phyloP scores from a whole-genome alignment of 2,329 filamentous ascomycete species.

The Claviceps africana region DNA sequence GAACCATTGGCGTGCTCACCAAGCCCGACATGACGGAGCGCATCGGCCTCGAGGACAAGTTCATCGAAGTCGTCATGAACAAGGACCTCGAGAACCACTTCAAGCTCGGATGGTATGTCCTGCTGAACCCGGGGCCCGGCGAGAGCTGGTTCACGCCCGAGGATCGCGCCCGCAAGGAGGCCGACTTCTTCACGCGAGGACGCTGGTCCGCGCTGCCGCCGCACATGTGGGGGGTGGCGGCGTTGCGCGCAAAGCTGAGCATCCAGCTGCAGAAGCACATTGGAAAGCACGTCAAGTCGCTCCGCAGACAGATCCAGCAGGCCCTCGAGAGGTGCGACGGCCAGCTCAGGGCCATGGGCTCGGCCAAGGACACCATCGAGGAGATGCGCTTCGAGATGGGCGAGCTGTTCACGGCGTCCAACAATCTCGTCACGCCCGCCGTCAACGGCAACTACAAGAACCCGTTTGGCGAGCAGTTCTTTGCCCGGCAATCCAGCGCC shows the following conservation, averaged over 20 bases:
- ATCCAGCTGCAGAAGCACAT: slow-evolving; percentile 37
- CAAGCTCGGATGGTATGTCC: slow-evolving; percentile 37
- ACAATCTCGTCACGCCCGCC: slow-evolving; percentile 39
- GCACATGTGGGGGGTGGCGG: slow-evolving; percentile 31
- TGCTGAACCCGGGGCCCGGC: slow-evolving; percentile 34
- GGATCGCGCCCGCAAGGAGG: slow-evolving; percentile 28
- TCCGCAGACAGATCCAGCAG: slow-evolving; percentile 36
- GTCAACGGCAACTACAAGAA: slow-evolving; percentile 43
- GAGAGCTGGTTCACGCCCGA: slow-evolving; percentile 29
- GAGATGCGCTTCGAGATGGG: slow-evolving; percentile 41
- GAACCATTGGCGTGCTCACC: slow-evolving; percentile 38
- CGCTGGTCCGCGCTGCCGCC: slow-evolving; percentile 34
- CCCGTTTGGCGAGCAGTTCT: slow-evolving; percentile 36
- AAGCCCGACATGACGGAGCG: slow-evolving; percentile 39
- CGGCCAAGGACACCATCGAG: slow-evolving; percentile 35
- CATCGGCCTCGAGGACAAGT: slow-evolving; percentile 39
- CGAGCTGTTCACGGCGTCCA: slow-evolving; percentile 36
- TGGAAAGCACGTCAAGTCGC: slow-evolving; percentile 35
- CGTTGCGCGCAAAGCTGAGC: slow-evolving; percentile 35
- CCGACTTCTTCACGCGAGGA: slow-evolving; percentile 34
- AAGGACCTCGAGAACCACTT: slow-evolving; percentile 35
- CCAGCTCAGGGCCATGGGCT: slow-evolving; percentile 35
- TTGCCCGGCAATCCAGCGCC: slow-evolving; percentile 32
- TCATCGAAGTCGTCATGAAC: slow-evolving; percentile 38
- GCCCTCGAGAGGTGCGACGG: slow-evolving; percentile 33